phyloP scores from a whole-genome alignment of 495 filamentous ascomycete species.

The Penicillium egyptiacum region DNA sequence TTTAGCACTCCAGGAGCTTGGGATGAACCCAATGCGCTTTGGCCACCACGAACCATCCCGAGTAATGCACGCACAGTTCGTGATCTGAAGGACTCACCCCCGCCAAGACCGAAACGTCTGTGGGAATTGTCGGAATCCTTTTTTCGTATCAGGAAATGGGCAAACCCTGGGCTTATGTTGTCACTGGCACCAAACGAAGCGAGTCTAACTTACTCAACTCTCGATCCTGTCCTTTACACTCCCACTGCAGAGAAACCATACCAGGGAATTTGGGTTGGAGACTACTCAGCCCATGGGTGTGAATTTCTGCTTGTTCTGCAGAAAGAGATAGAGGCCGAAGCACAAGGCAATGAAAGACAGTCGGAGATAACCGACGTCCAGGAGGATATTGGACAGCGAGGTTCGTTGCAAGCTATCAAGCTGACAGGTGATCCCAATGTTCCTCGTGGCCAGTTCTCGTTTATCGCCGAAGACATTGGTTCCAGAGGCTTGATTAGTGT shows the following conservation, averaged over 20 bases:
- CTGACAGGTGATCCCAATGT: conserved; percentile 89
- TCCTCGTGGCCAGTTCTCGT: conserved; percentile 80
- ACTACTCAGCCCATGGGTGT: conserved; percentile 84
- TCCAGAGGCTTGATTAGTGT: conserved; percentile 57
- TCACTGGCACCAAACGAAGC: conserved; percentile 58
- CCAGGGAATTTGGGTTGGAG: conserved; percentile 88
- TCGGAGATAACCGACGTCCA: neutral
- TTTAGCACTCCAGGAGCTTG: conserved; percentile 24
- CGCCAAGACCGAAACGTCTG: conserved; percentile 37
- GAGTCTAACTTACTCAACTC: conserved; percentile 71
- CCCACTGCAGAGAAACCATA: conserved; percentile 78
- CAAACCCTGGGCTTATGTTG: conserved; percentile 49
- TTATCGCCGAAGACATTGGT: conserved; percentile 74
- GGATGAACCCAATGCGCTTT: conserved; percentile 49
- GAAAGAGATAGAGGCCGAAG: conserved; percentile 41
- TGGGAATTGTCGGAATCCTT: conserved; percentile 59
- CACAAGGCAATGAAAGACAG: neutral
- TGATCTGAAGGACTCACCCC: conserved; percentile 32
- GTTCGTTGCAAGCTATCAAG: conserved; percentile 77
- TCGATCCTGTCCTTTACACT: conserved; percentile 69
- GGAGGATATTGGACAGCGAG: conserved; percentile 34
- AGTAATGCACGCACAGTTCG: conserved; percentile 40
- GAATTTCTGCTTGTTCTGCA: conserved; percentile 84
- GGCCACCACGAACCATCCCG: conserved; percentile 76
- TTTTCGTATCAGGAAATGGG: conserved; percentile 75